Base-by-base conservation (phyloP, 345 rosid species). In the Linum lewisii region DNA sequence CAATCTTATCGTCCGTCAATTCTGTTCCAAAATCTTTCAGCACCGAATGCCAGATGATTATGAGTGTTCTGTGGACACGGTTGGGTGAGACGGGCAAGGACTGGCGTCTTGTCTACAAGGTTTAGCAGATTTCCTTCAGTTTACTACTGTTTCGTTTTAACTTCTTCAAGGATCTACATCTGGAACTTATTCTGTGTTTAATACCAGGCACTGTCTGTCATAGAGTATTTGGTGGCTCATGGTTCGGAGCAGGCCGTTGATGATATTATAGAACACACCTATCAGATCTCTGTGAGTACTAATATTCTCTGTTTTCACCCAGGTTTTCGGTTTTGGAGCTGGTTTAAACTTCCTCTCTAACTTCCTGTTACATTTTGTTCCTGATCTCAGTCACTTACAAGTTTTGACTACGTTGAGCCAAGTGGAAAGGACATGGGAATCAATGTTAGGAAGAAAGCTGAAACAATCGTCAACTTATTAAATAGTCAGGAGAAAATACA, bases 201-300 rank as follows among this genome's bases (percentile, higher is more conserved):
- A 13, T 63, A 25, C 58, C 84, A 93, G 99, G 90, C 96, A 69
- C 67, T 90, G 75, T 74, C 97, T 68, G 99, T 94, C 63, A 75
- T 90, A 54, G 99, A 94, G 65, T 90, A 87, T 78, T 78, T 94
- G 79, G 74, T 94, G 66, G 84, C 95, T 57, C 88, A 94, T 61
- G 99, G 99, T 65, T 94, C 99, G n/a, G 97, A 93, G 57, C 86
- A 92, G 68, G 99, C 96, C 0, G 95, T 90, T 55, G 99, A 94
- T 69, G 99, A 90, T 65, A 90, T 94, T 63, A 82, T 90, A 29
- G 99, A 93, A 70, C 99, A 94, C 61, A 87, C 96, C 54, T 90
- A 73, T 77, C 99, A 87, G 81, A 87, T 94, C 63, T 87, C 97
- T 55, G 99, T 94, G 68, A 82, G 97, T 63, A 42, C 47, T 42